Base-by-base conservation (phyloP, 1,284 basidiomycete species). In the Malassezia globosa region DNA sequence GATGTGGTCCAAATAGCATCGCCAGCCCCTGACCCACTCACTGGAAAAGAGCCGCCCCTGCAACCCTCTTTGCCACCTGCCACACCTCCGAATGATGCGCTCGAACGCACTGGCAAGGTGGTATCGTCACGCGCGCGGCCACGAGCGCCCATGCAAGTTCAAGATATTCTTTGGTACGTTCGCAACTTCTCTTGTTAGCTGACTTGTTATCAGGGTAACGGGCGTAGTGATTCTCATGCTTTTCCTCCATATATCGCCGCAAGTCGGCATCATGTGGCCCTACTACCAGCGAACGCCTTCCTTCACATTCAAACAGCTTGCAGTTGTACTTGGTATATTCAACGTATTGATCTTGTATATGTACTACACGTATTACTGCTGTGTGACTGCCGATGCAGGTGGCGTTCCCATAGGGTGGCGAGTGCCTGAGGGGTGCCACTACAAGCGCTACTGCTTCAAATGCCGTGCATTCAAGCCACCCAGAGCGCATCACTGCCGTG, bases 301-400 rank as follows among this genome's bases (percentile, higher is more conserved):
- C 10, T 59, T 66, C 43, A 43, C 51, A 6, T 72, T 83, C 19
- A 14, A 16, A 7, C 81, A 85, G 53, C 79, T 92, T 23, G 61
- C 87, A 29, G 74, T 73, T 26, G 76, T 90, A 5, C 78, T 95
- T 8, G 60, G 81, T 1, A 87, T 88, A 1, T 92, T 94, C 82
- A 92, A 95, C 85, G 27, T 63, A 18, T 14, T 60, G 3, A 41
- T 33, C 2, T 21, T 27, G 13, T 46, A 35, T 23, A 59, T 69
- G 41, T 64, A 58, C 37, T 56, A 48, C 50, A 63, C 65, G 43
- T 70, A 70, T 54, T 63, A 45, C 31, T 53, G 58, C n/a, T 62
- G 59, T 45, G 51, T 65, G 16, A 42, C 33, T 13, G 57, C 56
- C 8, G 54, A 64, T 31, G 61, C 68, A 1, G 66, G 68, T 22